Evolutionary conservation across 495 filamentous ascomycete genomes (phyloP), one percentile per base, ranked within the genome.

Genomic region (Penicillium cinerascens): DNA sequence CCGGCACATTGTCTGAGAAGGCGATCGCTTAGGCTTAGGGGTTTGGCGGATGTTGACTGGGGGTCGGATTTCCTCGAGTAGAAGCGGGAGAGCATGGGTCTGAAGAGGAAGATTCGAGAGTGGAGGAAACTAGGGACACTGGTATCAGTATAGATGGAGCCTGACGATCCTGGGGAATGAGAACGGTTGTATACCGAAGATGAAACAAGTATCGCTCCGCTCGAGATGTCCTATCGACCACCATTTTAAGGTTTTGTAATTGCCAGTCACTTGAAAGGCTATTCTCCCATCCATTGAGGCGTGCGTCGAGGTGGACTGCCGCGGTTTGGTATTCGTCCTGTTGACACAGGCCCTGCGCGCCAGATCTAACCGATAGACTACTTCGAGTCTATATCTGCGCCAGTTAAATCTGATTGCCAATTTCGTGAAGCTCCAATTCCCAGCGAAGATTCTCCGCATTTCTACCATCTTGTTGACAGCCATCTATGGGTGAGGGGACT

Each of bases 401-500:
- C 42, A 63, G n/a, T 38, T 63, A 56, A 36, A 63, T 63, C 16
- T 59, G 56, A 26, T 59, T 59, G 2, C 60, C 52, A 26, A 63
- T 63, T 36, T 63, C 60, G 44, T 63, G 42, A n/a, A n/a, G n/a
- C n/a, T n/a, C n/a, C 17, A 63, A 42, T 44, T 54, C 49, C 42
- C 51, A 37, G 37, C 38, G 18, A 50, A 25, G 33, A 11, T 9
- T 15, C 20, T 44, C 29, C 7, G 43, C 9, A 8, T 44, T 18
- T 6, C 21, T 29, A 13, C 23, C 44, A 29, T 27, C 33, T 25
- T 46, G 42, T 33, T 42, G 21, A 27, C 42, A 45, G 40, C 27
- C 16, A 16, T 18, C 25, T 25, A 23, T 41, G 38, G 49, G 42
- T 17, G 45, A 50, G 9, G 54, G 56, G 16, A 63, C 48, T 1